Evolutionary conservation across 148 eudicot species (phyloP), one percentile per base, ranked within the genome.

Genomic region (Cornus suecica): DNA sequence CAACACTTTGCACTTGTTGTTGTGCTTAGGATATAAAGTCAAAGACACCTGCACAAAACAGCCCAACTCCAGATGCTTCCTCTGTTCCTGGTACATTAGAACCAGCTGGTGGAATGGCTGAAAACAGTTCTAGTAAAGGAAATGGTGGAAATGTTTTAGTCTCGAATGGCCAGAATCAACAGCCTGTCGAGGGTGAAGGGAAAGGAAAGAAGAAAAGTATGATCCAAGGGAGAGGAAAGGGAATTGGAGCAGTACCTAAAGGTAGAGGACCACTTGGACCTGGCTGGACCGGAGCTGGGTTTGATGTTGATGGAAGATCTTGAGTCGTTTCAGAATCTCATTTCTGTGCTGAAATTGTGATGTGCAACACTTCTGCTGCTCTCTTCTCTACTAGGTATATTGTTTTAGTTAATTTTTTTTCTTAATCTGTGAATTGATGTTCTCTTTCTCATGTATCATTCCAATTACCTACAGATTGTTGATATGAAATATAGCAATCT

Each of bases 261-360:
- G 92, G 93, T 45, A 88, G 96, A 85, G 90, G 88, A 74, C 76
- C 89, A 66, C 71, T 85, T 61, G 71, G 80, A 61, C 81, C 94
- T 60, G 97, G 97, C 48, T 92, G 99, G 99, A 95, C 99, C 18
- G 97, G 97, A 74, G 86, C 99, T 78, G 99, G 97, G 42, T 92
- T 92, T 73, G 93, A 95, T 73, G 91, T 91, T 70, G 92, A 94
- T 76, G 80, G 88, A 69, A 79, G 91, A 86, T 83, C 81, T 73
- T 89, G 81, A 87, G 61, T 11, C 64, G 58, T 27, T 58, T 75
- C 29, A 32, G 25, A 51, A 42, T 51, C 37, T 37, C 31, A 71
- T 63, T 28, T 24, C 32, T 25, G 37, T 62, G 32, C 10, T 26
- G 14, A 67, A 67, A 10, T 15, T 14, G 63, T 14, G 23, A 31